Percentiles rank a stretch among this genome's conserved stretches.
Conservation (phyloP, 1,284 basidiomycete species). For the Sporisorium scitamineum region DNA sequence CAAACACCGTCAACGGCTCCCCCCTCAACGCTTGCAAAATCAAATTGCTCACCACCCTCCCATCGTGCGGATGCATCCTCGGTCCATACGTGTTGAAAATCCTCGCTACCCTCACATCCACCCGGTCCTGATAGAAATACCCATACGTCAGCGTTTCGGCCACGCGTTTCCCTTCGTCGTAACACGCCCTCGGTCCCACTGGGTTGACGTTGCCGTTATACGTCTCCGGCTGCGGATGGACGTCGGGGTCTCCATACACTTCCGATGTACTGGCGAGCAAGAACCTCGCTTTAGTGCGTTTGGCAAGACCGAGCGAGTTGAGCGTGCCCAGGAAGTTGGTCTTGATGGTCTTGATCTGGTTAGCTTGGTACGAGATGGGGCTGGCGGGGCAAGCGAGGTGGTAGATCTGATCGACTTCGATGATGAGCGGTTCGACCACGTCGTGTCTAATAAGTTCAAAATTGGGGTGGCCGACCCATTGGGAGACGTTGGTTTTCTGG, state of each 20-base stretch:
- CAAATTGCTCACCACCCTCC: conserved; percentile 97
- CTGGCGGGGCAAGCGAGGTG: conserved; percentile 62
- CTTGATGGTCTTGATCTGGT: conserved; percentile 76
- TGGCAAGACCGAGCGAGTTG: conserved; percentile 98
- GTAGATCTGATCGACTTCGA: conserved; percentile 64
- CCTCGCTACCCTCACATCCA: conserved; percentile 76
- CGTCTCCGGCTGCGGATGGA: conserved; percentile 88
- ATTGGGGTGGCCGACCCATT: conserved; percentile 89
- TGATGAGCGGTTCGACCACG: conserved; percentile 72
- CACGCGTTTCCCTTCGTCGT: conserved; percentile 81
- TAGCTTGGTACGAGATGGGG: conserved; percentile 61
- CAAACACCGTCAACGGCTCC: conserved; percentile 96
- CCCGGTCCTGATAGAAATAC: conserved; percentile 90
- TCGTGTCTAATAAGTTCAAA: conserved; percentile 98
- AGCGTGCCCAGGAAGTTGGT: conserved; percentile 89
- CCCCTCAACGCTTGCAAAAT: conserved; percentile 95
- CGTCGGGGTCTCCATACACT: conserved; percentile 96
- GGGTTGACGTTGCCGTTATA: conserved; percentile 86
- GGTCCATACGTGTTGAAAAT: conserved; percentile 65
- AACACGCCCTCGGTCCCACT: conserved; percentile 95
- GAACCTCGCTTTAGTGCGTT: conserved; percentile 95
- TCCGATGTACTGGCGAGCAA: conserved; percentile 95
- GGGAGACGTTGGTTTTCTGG: conserved; percentile 84
- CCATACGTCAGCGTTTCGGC: conserved; percentile 62
- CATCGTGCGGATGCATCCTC: conserved; percentile 91